Conservation (phyloP, 129 eudicot species). For the Arctium lappa region DNA sequence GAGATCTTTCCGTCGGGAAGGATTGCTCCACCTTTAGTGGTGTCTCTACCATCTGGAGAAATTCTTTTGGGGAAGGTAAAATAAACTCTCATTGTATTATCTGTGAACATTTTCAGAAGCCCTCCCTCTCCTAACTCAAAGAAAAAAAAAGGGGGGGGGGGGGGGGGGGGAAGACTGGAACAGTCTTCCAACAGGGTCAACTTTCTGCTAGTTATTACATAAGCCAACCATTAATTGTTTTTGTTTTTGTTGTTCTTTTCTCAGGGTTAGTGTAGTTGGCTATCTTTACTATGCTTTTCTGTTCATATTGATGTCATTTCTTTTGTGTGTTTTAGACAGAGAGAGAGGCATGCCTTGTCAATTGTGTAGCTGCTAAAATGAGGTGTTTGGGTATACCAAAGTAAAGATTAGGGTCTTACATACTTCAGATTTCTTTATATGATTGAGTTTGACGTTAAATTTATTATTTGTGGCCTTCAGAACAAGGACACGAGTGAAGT, state of each 20-base stretch:
- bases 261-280: neutral
- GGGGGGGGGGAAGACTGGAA: too few relatives aligned
- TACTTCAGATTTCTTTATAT: neutral
- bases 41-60: conserved; percentile 85
- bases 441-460: neutral
- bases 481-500: neutral
- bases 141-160: neutral
- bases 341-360: too few relatives aligned
- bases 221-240: neutral
- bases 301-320: neutral
- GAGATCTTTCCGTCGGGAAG: conserved; percentile 94
- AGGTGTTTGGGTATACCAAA: neutral
- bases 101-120: neutral
- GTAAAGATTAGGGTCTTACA: neutral
- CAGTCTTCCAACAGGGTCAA: too few relatives aligned
- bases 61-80: conserved; percentile 89
- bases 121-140: neutral
- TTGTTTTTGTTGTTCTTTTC: neutral
- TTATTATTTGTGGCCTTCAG: neutral
- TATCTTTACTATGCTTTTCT: neutral
- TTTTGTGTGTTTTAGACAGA: neutral
- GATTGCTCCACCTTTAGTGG: conserved; percentile 83
- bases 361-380: too few relatives aligned
- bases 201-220: neutral
- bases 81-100: neutral